Evolutionary conservation across 768 basidiomycete genomes (phyloP), one percentile per base, ranked within the genome.

Genomic region (Boletus pseudopeckii): DNA sequence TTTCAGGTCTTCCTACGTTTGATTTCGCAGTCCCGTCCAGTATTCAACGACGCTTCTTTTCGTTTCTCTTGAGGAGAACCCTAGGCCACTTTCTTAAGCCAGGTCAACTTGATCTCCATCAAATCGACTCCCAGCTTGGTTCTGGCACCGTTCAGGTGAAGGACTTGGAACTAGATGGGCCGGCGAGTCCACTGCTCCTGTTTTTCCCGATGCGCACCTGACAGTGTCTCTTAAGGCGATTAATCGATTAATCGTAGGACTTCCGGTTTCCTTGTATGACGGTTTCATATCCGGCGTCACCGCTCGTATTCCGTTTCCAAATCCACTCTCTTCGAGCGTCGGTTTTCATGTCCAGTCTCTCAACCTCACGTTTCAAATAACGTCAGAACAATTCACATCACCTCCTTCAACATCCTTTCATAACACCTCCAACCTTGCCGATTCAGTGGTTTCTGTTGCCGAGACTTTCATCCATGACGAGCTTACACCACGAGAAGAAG

Each of bases 81-180:
- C 74, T 98, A 0, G 95, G 95, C 11, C 88, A 88, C 65, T 79
- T 97, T 55, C 79, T 98, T 50, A 89, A 87, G 67, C 90, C 90
- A 10, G 94, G 92, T 15, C 93, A 94, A 63, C 81, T 97, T 53
- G 90, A 97, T 72, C 77, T 82, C 48, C 80, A 86, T 51, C 85
- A 92, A 72, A 87, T 97, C 62, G 92, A 96, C 62, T 89, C 92
- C 28, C 92, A 96, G 71, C 86, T 98, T 63, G 88, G 91, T n/a
- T 88, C 86, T 39, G 95, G 95, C 17, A 86, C 81, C 67, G 84
- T 97, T 5, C 90, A 93, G 70, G 80, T 98, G 36, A 86, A 86
- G 57, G 85, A 92, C 63, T 74, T 97, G 51, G 83, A 93, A 66
- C 73, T 98, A 46, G 83, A 92, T 68, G 77, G 79, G 46, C 76